These are phyloP conservation scores for Penicillium sclerotigenum DNA, from an alignment of 2,329 filamentous ascomycete species.

Conservation along the genomic window DNA sequence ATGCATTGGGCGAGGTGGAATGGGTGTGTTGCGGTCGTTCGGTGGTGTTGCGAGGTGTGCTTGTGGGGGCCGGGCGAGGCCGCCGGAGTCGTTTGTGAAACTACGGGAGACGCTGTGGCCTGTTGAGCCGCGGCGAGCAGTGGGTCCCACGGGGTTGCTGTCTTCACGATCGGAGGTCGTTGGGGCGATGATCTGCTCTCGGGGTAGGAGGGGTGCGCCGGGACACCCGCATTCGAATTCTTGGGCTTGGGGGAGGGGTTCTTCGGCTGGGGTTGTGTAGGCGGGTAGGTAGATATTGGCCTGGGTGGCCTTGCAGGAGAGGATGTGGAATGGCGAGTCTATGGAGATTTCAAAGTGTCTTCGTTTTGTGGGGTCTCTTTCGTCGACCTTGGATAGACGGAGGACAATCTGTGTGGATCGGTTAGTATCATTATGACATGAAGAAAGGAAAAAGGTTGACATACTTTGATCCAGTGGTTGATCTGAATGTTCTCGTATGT, in stretches of 20 bases:
- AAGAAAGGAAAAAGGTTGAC: conserved; percentile 18
- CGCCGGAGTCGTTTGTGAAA: conserved; percentile 41
- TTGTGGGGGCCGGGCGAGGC: conserved; percentile 46
- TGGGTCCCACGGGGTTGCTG: conserved; percentile 17
- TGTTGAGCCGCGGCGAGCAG: conserved; percentile 19
- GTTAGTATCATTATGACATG: conserved; percentile 11
- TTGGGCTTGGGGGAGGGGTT: conserved; percentile 51
- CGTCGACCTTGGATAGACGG: conserved; percentile 80
- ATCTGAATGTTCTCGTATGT: conserved; percentile 93
- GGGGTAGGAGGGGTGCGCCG: conserved; percentile 53
- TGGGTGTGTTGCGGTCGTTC: conserved; percentile 43
- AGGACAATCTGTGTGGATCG: conserved; percentile 68
- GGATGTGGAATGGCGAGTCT: conserved; percentile 88
- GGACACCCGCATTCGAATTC: conserved; percentile 65
- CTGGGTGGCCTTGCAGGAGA: conserved; percentile 89
- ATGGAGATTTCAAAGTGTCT: conserved; percentile 95
- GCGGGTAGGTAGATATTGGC: conserved; percentile 82
- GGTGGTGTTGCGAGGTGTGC: conserved; percentile 51
- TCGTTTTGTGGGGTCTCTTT: conserved; percentile 71
- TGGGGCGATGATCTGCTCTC: conserved; percentile 22
- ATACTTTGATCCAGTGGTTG: conserved; percentile 92
- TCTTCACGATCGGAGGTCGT: conserved; percentile 31
- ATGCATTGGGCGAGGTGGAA: conserved; percentile 69
- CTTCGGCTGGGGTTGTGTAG: conserved; percentile 61
- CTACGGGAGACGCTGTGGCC: conserved; percentile 30